Evolutionary conservation across 306 rosid species (phyloP), one percentile per base, ranked within the genome.

Genomic region (Aeschynomene evenia): DNA sequence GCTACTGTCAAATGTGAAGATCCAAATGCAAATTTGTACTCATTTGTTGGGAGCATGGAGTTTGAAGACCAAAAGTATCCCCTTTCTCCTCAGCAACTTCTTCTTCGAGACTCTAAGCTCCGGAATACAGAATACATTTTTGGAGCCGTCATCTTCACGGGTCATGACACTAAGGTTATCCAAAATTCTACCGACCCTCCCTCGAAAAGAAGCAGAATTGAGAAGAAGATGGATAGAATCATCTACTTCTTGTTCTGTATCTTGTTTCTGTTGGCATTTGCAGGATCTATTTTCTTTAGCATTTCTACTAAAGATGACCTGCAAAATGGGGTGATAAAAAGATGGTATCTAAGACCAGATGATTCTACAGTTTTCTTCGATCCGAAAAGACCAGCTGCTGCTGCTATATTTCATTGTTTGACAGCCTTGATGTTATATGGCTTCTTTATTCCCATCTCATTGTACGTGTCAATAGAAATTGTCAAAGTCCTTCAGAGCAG

Each of bases 281-380:
- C 85, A 79, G 97, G 98, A 51, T 94, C 98, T 58, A 61, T 94
- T 63, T 80, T 79, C 83, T 94, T 94, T 83, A 92, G 90, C 49
- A 24, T 94, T 63, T 29, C 54, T 59, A 94, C 98, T 68, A 62
- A 80, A 54, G 89, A 87, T 64, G 98, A 94, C 80, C 63, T 90
- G 60, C 60, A 85, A 28, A 73, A 82, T 48, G 97, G 96, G 61
- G 8, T 26, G 65, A 78, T 81, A 83, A 82, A 92, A 76, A 84
- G 98, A 75, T 94, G 98, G 98, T 94, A 94, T 79, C 84, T 94
- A 24, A 82, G 86, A 79, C 97, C 98, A 24, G 98, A 94, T 57
- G 53, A 82, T 75, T 82, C 98, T 37, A 59, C 56, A 59, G 46
- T 90, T 85, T 94, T 85, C 87, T 94, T 73, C 60, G 98, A 94